Evolutionary conservation across 1,284 basidiomycete species (phyloP).

Genomic region (Mycosarcoma mackinlayi): DNA sequence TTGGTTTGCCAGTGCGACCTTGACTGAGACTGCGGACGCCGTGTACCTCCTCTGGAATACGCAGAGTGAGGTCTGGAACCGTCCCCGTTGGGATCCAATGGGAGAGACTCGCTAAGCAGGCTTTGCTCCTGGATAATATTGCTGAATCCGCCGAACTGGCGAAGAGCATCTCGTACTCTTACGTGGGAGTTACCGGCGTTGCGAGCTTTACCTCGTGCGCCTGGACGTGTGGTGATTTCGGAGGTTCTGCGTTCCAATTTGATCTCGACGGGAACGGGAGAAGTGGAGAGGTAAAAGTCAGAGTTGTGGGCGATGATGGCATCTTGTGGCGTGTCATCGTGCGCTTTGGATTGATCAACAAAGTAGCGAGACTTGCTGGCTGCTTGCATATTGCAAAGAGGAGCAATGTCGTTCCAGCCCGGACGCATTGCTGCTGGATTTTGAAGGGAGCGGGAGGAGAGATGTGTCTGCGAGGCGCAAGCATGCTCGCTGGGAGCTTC

Average conservation of each 20-base stretch:
- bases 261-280: conserved; percentile 21
- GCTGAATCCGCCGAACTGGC: conserved; percentile 38
- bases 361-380: conserved; percentile 15
- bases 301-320: conserved; percentile 30
- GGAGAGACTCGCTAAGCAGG: conserved; percentile 1
- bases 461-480: conserved; percentile 15
- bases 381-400: conserved; percentile 26
- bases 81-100: neutral
- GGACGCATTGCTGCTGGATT: conserved; percentile 39
- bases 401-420: conserved; percentile 48
- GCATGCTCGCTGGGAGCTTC: conserved; percentile 9
- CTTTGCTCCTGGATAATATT: conserved; percentile 9
- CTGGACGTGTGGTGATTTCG: conserved; percentile 5
- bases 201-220: conserved; percentile 1
- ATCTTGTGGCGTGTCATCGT: conserved; percentile 23
- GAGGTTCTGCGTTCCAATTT: conserved; percentile 37
- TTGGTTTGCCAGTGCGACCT: conserved; percentile 2
- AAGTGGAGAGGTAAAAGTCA: conserved; percentile 32
- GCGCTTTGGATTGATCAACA: conserved; percentile 34
- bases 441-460: conserved; percentile 27
- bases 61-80: neutral
- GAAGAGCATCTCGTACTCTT: conserved; percentile 20
- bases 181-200: neutral
- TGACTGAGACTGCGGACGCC: neutral
- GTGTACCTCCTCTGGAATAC: neutral